Conservation (phyloP, 2,329 filamentous ascomycete species). For the Stachybotrys chartarum region DNA sequence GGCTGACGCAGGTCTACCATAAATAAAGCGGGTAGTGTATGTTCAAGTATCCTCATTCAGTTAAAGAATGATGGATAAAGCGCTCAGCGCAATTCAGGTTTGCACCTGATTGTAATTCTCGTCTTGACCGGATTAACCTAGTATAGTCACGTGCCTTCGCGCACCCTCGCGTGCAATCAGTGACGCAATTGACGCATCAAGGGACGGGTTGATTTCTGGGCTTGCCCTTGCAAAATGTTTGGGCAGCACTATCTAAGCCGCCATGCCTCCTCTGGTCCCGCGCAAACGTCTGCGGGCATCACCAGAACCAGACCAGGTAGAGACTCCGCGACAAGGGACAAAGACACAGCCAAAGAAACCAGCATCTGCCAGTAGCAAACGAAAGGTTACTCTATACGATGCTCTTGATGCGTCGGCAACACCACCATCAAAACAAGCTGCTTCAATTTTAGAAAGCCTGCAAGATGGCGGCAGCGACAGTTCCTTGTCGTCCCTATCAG, state of each 20-base stretch:
- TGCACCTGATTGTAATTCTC: no score
- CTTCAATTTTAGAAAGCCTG: constrained; percentile 34
- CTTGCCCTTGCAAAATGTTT: no score
- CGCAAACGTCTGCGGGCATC: constrained; percentile 57
- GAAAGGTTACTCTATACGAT: constrained; percentile 54
- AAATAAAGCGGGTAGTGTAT: no score
- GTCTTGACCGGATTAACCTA: neutral
- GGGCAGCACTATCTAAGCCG: neutral
- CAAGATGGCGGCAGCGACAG: constrained; percentile 37
- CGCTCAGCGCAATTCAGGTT: no score
- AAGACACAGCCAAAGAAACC: neutral
- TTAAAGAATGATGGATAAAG: no score
- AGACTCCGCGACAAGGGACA: no score
- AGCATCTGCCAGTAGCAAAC: constrained; percentile 14
- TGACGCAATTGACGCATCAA: neutral
- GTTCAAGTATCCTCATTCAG: no score
- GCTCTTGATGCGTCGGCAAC: constrained; percentile 47
- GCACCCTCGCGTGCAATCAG: neutral
- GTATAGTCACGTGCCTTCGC: neutral
- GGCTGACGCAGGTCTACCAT: no score
- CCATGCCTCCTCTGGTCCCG: constrained; percentile 62
- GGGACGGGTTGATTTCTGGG: neutral
- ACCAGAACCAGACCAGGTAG: constrained; percentile 5
- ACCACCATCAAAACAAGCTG: constrained; percentile 33
- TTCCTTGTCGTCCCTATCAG: constrained; percentile 47